Base-by-base conservation (phyloP, 192 early-diverging fungal species). In the Backusella westeae region DNA sequence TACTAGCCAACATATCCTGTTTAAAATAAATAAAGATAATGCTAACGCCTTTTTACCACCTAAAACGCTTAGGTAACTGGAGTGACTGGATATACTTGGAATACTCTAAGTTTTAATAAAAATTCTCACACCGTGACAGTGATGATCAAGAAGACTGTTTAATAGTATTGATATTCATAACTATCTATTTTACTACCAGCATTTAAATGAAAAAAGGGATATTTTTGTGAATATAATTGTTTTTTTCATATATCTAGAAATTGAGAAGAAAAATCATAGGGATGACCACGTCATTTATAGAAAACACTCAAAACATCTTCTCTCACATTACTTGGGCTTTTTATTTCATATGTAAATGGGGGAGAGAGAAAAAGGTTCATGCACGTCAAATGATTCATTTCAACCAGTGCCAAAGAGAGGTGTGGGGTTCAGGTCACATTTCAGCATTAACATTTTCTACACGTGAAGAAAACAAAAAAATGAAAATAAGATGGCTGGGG, bases 401-500 rank as follows among this genome's bases (percentile, higher is more conserved):
- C 26, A 23, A 63, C 9, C 26, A 63, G 56, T 63, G 56, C 26
- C 56, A 26, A 29, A 63, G 26, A 26, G 53, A 56, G 53, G 56
- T 29, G 56, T 63, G 56, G 56, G 56, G 56, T 63, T 63, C 4
- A 59, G 53, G 53, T 59, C 53, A 59, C 53, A 59, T 59, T 59
- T 59, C 21, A 59, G 53, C 21, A 23, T 59, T 26, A 59, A 59
- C 23, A 59, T 29, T 59, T 26, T 59, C 53, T 59, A 63, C 56
- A 63, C 26, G 56, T 63, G 56, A 63, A 63, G 56, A 63, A 59
- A 26, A 63, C 21, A 63, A 29, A 63, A 52, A 59, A 21, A 14
- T 9, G n/a, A 63, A 63, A 63, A 29, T 23, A 63, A 63, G 56
- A 63, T 63, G 23, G 10, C 56, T 63, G 56, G 56, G 53, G 56